A percentile compares a stretch with the other conserved stretches of the same genome.
Conservation (phyloP, 192 early-diverging fungal genomes). For the Entrophospora sp. region DNA sequence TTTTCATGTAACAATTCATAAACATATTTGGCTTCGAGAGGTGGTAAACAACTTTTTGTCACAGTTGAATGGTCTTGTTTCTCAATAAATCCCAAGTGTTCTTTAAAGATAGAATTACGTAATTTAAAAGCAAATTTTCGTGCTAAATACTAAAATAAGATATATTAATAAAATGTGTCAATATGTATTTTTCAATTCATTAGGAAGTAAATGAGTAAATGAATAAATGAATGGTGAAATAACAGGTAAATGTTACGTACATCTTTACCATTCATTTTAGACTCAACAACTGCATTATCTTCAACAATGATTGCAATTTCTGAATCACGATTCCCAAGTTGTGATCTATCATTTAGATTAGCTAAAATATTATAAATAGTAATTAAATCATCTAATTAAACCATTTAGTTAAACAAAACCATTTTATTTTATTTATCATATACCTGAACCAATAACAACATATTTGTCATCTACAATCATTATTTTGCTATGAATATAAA, state of each 20-base stretch:
- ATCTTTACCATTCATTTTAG: slow-evolving; percentile 63
- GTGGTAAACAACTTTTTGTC: slow-evolving; percentile 25
- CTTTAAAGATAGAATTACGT: slow-evolving; percentile 67
- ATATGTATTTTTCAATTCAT: too few relatives aligned
- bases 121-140: slow-evolving; percentile 63
- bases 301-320: slow-evolving; percentile 81
- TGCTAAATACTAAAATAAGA: slow-evolving; percentile 48
- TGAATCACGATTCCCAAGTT: slow-evolving; percentile 76
- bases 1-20: neutral
- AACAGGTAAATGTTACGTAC: too few relatives aligned
- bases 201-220: too few relatives aligned
- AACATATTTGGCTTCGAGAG: slow-evolving; percentile 4
- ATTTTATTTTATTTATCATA: neutral
- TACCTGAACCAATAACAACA: slow-evolving; percentile 74
- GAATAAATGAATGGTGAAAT: too few relatives aligned
- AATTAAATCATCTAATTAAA: neutral
- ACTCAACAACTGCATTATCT: slow-evolving; percentile 56
- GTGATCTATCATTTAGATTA: slow-evolving; percentile 90
- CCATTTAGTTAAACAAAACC: neutral
- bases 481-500: slow-evolving; percentile 83
- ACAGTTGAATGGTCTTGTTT: slow-evolving; percentile 31
- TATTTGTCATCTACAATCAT: slow-evolving; percentile 82
- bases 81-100: slow-evolving; percentile 68
- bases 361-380: slow-evolving; percentile 28
- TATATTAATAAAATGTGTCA: too few relatives aligned